Base-by-base conservation (phyloP, 2,329 filamentous ascomycete genomes). In the Periconia macrospinosa region DNA sequence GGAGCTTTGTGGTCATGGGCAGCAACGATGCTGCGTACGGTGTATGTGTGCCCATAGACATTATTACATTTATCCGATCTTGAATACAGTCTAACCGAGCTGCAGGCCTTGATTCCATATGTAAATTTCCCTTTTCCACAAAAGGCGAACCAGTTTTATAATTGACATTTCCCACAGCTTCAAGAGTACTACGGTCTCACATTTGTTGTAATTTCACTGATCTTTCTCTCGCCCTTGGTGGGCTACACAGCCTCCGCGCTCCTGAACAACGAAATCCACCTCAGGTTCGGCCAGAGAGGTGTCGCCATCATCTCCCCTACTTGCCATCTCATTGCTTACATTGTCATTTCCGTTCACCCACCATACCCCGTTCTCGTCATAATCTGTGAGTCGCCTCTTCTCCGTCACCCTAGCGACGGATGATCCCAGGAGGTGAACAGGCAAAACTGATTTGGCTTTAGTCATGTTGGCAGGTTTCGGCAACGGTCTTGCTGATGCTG, bases 21-120 rank as follows among this genome's bases (percentile, higher is more conserved):
- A 81, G 86, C 75, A 88, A 88, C 62, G 88, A 91, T 72, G 87
- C 82, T 10, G 83, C 83, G 20, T 79, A 85, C 43, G 86, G 86
- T 41, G 84, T 85, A 76, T 68, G 79, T 77, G 20, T 37, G 33
- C 33, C 33, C 11, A 19, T 19, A 10, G n/a, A 43, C 9, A 7
- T 42, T 30, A 18, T 18, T 41, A 18, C 6, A 47, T 46, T 27
- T 27, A 5, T 27, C 8, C 8, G 8, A 27, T 3, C 8, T 27
- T 27, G 19, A 10, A 41, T 44, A 44, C 2, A 46, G 27, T 10
- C 14, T n/a, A 14, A 52, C 45, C 23, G 23, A 20, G 17, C 33
- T 27, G 17, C 44, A 68, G 49, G 75, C 77, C 17, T 69, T 81
- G 59, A 80, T 82, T 48, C 79, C 80, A 33, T 82, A 82, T 60